Conservation (phyloP, 2,329 filamentous ascomycete genomes). For the Lecanicillium sp. region DNA sequence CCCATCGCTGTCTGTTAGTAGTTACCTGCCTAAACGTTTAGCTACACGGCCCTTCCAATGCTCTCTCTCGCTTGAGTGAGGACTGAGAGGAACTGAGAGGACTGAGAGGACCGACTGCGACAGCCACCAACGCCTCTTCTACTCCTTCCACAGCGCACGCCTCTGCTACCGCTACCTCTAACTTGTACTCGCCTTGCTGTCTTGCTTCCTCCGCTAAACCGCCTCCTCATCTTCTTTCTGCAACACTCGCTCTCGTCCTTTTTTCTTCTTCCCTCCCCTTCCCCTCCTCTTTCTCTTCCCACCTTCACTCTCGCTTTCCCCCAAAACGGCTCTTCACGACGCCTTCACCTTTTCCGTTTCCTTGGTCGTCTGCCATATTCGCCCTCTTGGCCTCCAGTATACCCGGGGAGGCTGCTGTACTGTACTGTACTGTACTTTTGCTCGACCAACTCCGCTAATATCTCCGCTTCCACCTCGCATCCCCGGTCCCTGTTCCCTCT, state of each 20-base stretch:
- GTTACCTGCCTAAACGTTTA: too few species aligned
- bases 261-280: not conserved
- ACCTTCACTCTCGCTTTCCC: not conserved
- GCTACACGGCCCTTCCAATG: too few species aligned
- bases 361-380: not conserved
- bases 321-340: not conserved
- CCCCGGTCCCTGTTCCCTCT: slow-evolving; percentile 2
- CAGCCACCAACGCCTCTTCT: too few species aligned
- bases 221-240: not conserved
- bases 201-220: not conserved
- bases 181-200: not conserved
- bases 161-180: not conserved
- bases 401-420: slow-evolving; percentile 1
- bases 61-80: too few species aligned
- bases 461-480: slow-evolving; percentile 5
- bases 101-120: too few species aligned
- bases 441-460: slow-evolving; percentile 13
- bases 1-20: too few species aligned
- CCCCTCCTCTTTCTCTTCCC: not conserved
- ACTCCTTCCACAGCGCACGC: too few species aligned
- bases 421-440: too few species aligned
- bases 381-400: not conserved
- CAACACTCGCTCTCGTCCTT: not conserved
- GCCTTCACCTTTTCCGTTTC: not conserved
- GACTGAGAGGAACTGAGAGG: too few species aligned